phyloP scores from a whole-genome alignment of 1,139 yeast species.

The Yamadazyma songkhlaensis region DNA sequence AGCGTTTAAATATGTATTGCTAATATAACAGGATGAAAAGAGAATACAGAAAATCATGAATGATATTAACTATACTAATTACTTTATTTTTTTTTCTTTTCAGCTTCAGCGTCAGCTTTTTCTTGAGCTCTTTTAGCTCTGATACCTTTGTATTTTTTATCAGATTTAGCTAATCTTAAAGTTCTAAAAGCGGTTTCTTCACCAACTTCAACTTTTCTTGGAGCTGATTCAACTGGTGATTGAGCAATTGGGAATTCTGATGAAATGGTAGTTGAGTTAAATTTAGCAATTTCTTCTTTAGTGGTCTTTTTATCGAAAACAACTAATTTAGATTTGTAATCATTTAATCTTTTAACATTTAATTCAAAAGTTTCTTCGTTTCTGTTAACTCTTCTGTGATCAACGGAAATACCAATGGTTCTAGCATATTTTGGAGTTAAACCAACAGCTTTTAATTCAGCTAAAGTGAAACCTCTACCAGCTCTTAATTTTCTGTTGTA shows the following conservation, averaged over 20 bases:
- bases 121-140: conserved; percentile 97
- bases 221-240: conserved; percentile 65
- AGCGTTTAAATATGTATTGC: conserved; percentile 1
- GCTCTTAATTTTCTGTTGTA: conserved; percentile 99
- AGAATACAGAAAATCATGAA: conserved; percentile 5
- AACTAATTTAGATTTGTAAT: conserved; percentile 93
- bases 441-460: conserved; percentile 98
- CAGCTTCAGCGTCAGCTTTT: conserved; percentile 99
- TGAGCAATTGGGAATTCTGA: conserved; percentile 91
- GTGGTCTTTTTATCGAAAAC: conserved; percentile 88
- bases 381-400: conserved; percentile 99
- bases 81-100: conserved; percentile 83
- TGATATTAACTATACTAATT: conserved; percentile 8
- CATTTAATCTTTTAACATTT: conserved; percentile 95
- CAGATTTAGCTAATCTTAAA: conserved; percentile 92
- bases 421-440: conserved; percentile 94
- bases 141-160: conserved; percentile 90
- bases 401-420: conserved; percentile 98
- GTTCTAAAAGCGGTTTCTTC: conserved; percentile 94
- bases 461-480: conserved; percentile 98
- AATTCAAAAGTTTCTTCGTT: conserved; percentile 92
- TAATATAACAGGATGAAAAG: conserved; percentile 1
- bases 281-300: conserved; percentile 64
- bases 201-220: conserved; percentile 86
- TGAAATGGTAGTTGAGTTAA: conserved; percentile 62